Conservation (phyloP, 1,139 yeast species). For the Zygosaccharomyces sapae region DNA sequence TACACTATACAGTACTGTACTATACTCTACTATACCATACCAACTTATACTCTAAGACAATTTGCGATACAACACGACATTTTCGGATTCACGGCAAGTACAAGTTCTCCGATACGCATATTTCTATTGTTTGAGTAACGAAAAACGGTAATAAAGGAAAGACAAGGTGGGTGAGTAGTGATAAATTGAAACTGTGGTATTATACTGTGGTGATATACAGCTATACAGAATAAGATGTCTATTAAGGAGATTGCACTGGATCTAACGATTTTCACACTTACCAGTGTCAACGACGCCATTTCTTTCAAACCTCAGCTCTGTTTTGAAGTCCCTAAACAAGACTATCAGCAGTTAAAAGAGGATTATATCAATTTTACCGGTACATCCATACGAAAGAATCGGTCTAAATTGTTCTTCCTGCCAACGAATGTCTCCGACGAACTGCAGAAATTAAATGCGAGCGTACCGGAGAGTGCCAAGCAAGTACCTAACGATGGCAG, state of each 20-base stretch:
- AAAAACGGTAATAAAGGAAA: too few relatives aligned
- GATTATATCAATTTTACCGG: slow-evolving; percentile 26
- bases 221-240: slow-evolving; percentile 7
- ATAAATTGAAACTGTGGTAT: too few relatives aligned
- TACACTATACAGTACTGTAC: neutral
- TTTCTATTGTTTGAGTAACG: too few relatives aligned
- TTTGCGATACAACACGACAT: neutral
- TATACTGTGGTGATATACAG: too few relatives aligned
- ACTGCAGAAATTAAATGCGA: slow-evolving; percentile 24
- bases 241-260: slow-evolving; percentile 23
- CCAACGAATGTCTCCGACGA: slow-evolving; percentile 26
- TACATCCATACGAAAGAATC: slow-evolving; percentile 25
- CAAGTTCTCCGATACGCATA: too few relatives aligned
- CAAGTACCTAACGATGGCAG: slow-evolving; percentile 15
- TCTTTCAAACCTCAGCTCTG: slow-evolving; percentile 28
- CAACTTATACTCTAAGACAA: neutral
- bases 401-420: slow-evolving; percentile 23
- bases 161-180: too few relatives aligned
- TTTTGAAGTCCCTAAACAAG: slow-evolving; percentile 25
- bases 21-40: neutral
- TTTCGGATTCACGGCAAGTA: too few relatives aligned
- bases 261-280: slow-evolving; percentile 23
- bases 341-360: slow-evolving; percentile 21
- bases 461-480: slow-evolving; percentile 24
- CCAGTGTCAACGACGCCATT: slow-evolving; percentile 26